Conservation (phyloP, 106 monocot species). For the Xerophyta viscosa region DNA sequence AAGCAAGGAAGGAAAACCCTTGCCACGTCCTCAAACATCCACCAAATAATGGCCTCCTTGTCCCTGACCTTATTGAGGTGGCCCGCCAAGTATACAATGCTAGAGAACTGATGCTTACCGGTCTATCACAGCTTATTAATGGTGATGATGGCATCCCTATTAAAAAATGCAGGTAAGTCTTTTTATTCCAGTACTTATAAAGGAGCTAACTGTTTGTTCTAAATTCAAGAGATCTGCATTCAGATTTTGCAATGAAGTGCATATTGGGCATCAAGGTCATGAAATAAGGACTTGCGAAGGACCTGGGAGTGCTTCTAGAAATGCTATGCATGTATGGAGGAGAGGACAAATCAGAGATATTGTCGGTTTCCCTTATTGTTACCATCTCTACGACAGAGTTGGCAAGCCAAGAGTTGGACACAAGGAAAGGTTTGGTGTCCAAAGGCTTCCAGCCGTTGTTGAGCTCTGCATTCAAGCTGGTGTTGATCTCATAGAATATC, state of each 20-base stretch:
- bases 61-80: slow-evolving; percentile 43
- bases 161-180: slow-evolving; percentile 49
- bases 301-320: slow-evolving; percentile 40
- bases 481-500: slow-evolving; percentile 47
- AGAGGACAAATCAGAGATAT: slow-evolving; percentile 43
- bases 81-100: slow-evolving; percentile 49
- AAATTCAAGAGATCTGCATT: neutral
- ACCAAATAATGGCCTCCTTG: slow-evolving; percentile 74
- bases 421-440: slow-evolving; percentile 44
- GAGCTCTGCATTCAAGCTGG: slow-evolving; percentile 89
- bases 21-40: slow-evolving; percentile 46
- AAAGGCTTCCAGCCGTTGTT: slow-evolving; percentile 51
- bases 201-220: no score
- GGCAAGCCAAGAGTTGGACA: slow-evolving; percentile 60
- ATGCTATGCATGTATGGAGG: slow-evolving; percentile 58
- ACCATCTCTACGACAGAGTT: slow-evolving; percentile 66
- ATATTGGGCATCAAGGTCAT: slow-evolving; percentile 47
- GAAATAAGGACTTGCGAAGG: slow-evolving; percentile 72
- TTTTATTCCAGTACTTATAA: neutral
- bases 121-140: slow-evolving; percentile 39
- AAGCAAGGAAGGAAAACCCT: slow-evolving; percentile 37
- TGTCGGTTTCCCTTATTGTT: slow-evolving; percentile 56
- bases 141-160: slow-evolving; percentile 25
- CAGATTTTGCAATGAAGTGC: slow-evolving; percentile 65
- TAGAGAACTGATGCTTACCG: slow-evolving; percentile 19